Base-by-base conservation (phyloP, 441 rosid genomes). In the Sinapis alba region DNA sequence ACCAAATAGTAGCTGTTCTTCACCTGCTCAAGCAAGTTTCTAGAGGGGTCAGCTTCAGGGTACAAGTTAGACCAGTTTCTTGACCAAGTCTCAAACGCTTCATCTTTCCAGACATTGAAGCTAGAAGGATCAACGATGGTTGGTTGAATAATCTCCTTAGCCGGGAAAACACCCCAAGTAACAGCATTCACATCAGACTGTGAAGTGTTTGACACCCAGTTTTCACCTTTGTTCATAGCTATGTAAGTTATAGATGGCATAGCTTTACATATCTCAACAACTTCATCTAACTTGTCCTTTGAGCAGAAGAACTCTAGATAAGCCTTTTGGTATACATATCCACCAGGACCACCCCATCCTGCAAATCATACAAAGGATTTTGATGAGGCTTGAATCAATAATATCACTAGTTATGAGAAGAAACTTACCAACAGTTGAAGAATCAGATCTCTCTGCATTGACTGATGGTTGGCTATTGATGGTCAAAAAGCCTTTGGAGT, bases 311-410 rank as follows among this genome's bases (percentile, higher is more conserved):
- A 91, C 81, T 93, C 98, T 27, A 93, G 72, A 60, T 90, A 91
- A 43, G 97, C 94, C 84, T 93, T 93, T 83, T 93, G 97, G 80
- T 91, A 91, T 27, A 90, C 90, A 68, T 90, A 90, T 15, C 98
- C 98, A 23, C 94, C 92, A 36, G 90, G 89, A 4, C 97, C 93
- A n/a, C 98, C 97, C 97, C 97, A 93, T 67, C 98, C 98, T 91
- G 85, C 75, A 79, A 13, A 58, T 15, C 45, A 56, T 20, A 47
- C 7, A 43, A 58, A 62, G 6, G 2, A 4, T 26, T 45, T 4
- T 58, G 21, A 71, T 27, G 2, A 59, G 16, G 28, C 26, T 50
- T 26, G 19, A 7, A 18, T 47, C 34, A 4, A 12, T 57, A 71
- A 8, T 21, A 61, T 2, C 16, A 4, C 16, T 62, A 32, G 19